Conservation (phyloP, 1,284 basidiomycete species). For the Anthracocystis panici-leucophaei region DNA sequence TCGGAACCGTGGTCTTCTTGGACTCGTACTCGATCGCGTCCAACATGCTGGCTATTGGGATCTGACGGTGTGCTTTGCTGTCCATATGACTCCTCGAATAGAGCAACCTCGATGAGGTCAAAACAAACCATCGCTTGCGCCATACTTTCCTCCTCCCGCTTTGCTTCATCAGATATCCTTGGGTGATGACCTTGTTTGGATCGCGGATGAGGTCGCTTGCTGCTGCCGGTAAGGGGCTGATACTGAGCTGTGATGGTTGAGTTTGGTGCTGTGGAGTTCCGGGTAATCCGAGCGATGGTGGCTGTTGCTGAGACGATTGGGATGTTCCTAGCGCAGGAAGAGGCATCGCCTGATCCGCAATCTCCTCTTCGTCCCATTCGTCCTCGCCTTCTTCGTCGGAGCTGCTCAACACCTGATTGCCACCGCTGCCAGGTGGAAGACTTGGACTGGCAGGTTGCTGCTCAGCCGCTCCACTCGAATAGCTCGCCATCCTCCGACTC, state of each 20-base stretch:
- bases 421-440: conserved; percentile 17
- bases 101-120: conserved; percentile 67
- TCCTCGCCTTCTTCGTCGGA: conserved; percentile 63
- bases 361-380: conserved; percentile 64
- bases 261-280: not conserved
- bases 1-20: conserved; percentile 59
- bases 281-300: too few relatives aligned
- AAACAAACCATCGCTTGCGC: conserved; percentile 79
- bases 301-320: conserved; percentile 14
- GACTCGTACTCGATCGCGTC: conserved; percentile 87
- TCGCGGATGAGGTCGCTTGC: conserved; percentile 52
- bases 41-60: conserved; percentile 85
- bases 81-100: conserved; percentile 73
- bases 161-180: conserved; percentile 97
- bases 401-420: conserved; percentile 48
- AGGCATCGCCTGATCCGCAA: conserved; percentile 63
- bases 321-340: conserved; percentile 44
- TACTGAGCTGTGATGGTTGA: conserved; percentile 17
- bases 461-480: conserved; percentile 27
- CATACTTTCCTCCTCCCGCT: conserved; percentile 91
- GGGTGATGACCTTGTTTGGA: conserved; percentile 64
- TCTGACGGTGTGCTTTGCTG: conserved; percentile 84
- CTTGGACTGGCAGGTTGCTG: conserved; percentile 32
- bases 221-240: conserved; percentile 17
- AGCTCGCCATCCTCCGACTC: conserved; percentile 32